phyloP scores from a whole-genome alignment of 2,329 filamentous ascomycete genomes.

The Stachybotrys chlorohalonatus region DNA sequence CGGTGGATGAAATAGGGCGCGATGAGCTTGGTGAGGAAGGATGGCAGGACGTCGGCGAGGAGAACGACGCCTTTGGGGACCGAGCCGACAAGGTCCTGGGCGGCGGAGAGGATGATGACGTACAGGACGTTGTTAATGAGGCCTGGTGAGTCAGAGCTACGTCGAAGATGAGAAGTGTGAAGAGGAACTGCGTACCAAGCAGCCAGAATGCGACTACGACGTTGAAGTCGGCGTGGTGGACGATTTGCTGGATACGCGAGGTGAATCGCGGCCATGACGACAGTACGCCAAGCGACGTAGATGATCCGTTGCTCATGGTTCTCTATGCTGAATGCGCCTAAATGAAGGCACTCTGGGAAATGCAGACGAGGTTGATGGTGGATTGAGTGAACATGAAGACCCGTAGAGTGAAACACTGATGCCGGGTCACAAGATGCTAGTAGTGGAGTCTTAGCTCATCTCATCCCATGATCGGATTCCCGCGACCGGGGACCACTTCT shows the following conservation, averaged over 20 bases:
- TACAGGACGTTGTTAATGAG: slow-evolving; percentile 94
- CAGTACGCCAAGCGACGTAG: slow-evolving; percentile 45
- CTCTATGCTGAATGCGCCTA: not conserved
- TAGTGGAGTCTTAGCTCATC: no score
- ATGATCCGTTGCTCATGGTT: slow-evolving; percentile 12
- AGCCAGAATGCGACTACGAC: slow-evolving; percentile 85
- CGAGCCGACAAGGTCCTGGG: slow-evolving; percentile 87
- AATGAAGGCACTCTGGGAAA: no score
- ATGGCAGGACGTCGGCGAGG: slow-evolving; percentile 84
- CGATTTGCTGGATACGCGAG: slow-evolving; percentile 52
- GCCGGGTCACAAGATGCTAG: no score
- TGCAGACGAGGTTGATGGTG: no score
- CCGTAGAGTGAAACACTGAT: no score
- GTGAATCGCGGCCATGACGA: slow-evolving; percentile 64
- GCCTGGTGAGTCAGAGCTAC: slow-evolving; percentile 12
- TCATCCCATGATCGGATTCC: no score
- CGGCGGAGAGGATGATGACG: slow-evolving; percentile 90
- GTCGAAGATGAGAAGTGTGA: not conserved
- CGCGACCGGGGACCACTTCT: no score
- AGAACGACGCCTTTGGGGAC: slow-evolving; percentile 89
- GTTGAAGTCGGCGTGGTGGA: slow-evolving; percentile 59
- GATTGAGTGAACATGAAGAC: no score
- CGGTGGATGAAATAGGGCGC: slow-evolving; percentile 91
- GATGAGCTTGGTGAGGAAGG: slow-evolving; percentile 78
- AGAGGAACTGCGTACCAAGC: slow-evolving; percentile 54